Base-by-base conservation (phyloP, 2,329 filamentous ascomycete genomes). In the Eutypella sp. region DNA sequence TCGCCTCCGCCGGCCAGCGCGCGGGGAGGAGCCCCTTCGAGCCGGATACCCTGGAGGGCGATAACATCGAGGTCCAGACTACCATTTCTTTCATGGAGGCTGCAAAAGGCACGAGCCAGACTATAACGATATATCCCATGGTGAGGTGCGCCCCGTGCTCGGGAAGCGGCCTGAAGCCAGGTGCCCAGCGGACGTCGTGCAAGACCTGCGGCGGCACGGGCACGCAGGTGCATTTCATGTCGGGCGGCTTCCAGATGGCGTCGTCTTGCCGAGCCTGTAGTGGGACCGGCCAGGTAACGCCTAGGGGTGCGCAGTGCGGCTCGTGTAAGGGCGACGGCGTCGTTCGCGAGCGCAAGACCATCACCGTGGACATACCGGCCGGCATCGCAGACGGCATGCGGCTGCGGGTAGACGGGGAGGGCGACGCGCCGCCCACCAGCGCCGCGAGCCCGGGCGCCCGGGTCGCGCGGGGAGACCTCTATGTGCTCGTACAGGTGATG, bases 361-460 rank as follows among this genome's bases (percentile, higher is more conserved):
- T 99, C 41, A 86, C 80, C 23, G 79, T 99, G 37, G 91, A 97
- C 57, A 96, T 99, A 39, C 93, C 93, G 1, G 90, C 87, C 19
- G 93, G 93, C 53, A 90, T 99, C 25, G 93, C 97, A 64, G 92
- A 99, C 64, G 91, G 92, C 45, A 97, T 97, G 92, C 82, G 89
- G 47, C 71, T 99, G 58, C 80, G 89, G 43, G 80, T 99, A 23
- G 81, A 84, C 47, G 87, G 87, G 22, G 90, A 95, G 61, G 93
- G 93, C 54, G 92, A 99, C 61, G 85, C 89, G 15, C 86, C 93
- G 19, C 74, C 83, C 8, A 92, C 88, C 38, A 78, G 82, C 20
- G 74, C 81, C 15, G 76, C 80, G 25, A 79, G 83, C 38, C 74
- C 82, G 23, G 78, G 81, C 48, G 72, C 76, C 9, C 78, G 79